Conservation (phyloP, 441 rosid genomes). For the Geranium incanum region DNA sequence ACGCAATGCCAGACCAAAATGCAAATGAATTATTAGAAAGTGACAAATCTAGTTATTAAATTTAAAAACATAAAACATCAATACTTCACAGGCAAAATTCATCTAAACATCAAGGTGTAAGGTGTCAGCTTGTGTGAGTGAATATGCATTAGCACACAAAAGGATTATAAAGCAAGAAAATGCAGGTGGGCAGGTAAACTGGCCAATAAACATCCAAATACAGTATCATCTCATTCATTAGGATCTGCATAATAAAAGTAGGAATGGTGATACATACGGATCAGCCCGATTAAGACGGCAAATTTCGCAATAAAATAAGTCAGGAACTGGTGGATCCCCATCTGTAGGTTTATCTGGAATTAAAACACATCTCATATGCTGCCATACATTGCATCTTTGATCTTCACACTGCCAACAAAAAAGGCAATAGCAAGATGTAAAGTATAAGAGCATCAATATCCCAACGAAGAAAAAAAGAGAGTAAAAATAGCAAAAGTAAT, state of each 20-base stretch:
- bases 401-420: slow-evolving; percentile 63
- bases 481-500: neutral
- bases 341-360: slow-evolving; percentile 71
- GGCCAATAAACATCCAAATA: neutral
- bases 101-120: too few species aligned
- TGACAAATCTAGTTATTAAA: neutral
- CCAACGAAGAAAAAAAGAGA: neutral
- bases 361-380: slow-evolving; percentile 74
- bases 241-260: neutral
- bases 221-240: neutral
- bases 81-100: neutral
- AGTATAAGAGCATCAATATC: neutral
- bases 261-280: slow-evolving; percentile 50
- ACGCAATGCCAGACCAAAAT: neutral
- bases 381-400: slow-evolving; percentile 68
- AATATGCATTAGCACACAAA: neutral
- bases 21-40: neutral
- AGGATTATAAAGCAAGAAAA: neutral
- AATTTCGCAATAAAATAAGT: slow-evolving; percentile 74
- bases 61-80: neutral
- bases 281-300: slow-evolving; percentile 93
- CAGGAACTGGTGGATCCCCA: slow-evolving; percentile 53
- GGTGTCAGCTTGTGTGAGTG: too few species aligned
- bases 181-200: neutral
- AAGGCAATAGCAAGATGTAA: slow-evolving; percentile 8